These are phyloP conservation scores for Guadua angustifolia DNA, from an alignment of 176 grass and related monocot genomes.

Conservation along the genomic window DNA sequence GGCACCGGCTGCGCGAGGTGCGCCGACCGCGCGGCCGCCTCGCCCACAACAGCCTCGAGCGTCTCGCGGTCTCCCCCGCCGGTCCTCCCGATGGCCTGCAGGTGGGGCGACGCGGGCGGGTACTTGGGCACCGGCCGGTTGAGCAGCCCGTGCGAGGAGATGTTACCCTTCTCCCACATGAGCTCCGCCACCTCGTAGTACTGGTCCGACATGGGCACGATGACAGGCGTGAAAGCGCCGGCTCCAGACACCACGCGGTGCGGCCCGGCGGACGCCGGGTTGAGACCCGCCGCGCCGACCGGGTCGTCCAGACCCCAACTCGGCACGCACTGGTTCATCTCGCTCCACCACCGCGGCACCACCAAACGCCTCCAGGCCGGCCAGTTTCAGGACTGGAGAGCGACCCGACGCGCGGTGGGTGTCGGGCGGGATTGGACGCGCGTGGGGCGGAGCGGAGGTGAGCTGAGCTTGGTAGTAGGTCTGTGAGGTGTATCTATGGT, in stretches of 20 bases:
- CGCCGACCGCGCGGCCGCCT: constrained; percentile 55
- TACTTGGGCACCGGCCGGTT: constrained; percentile 47
- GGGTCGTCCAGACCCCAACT: constrained; percentile 79
- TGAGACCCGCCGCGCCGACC: neutral
- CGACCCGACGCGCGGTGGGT: neutral
- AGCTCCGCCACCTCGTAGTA: constrained; percentile 84
- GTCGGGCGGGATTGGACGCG: neutral
- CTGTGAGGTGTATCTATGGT: neutral
- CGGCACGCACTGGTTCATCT: constrained; percentile 87
- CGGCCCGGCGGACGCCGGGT: neutral
- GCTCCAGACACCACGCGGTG: neutral
- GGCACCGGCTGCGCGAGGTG: constrained; percentile 29
- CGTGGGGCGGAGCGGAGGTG: neutral
- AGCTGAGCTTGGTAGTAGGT: neutral
- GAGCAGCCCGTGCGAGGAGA: constrained; percentile 68
- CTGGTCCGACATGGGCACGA: constrained; percentile 48
- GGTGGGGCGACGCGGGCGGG: constrained; percentile 1
- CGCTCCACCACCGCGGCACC: neutral
- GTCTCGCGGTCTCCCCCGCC: constrained; percentile 57
- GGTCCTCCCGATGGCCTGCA: constrained; percentile 33
- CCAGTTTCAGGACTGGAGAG: neutral
- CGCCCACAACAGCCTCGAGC: constrained; percentile 81
- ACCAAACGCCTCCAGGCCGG: neutral
- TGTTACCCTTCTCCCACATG: constrained; percentile 84
- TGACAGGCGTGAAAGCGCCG: neutral